Evolutionary conservation across 306 rosid species (phyloP), one percentile per base, ranked within the genome.

Genomic region (Rosa multiflora): DNA sequence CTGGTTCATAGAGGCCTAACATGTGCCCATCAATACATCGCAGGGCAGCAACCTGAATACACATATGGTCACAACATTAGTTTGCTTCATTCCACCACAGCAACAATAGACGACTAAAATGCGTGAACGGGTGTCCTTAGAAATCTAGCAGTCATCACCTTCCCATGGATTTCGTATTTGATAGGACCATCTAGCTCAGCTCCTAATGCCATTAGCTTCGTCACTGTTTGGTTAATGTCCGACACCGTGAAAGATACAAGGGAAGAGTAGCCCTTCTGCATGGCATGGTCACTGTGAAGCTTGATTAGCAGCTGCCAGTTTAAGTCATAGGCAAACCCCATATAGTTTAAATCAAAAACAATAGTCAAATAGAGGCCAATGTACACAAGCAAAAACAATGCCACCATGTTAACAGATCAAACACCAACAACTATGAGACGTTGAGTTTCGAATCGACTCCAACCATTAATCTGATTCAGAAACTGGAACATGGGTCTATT

Each of bases 141-240:
- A 62, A 71, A 58, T 71, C 21, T 18, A 11, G 37, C 64, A 58
- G 72, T 61, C 53, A 11, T 79, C 73, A 87, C 99, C 94, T 89
- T 92, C 76, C 93, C 97, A 46, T 92, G 95, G 77, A 90, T 81
- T 82, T 88, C 96, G 76, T 90, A 74, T 70, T 95, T 92, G 55
- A 95, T 92, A 52, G 97, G 88, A 48, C 96, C 97, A 69, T 95
- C 93, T 18, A 92, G 91, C 87, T 92, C 92, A 81, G 99, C 97
- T 80, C 97, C 97, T 75, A 90, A 67, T 49, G 90, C 68, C 83
- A 92, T 91, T 70, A 91, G 78, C 81, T 85, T 92, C 53, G 89
- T 79, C 49, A 88, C 90, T 20, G 89, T 77, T 78, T 75, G 89
- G 81, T 88, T 90, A 46, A 95, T 86, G 80, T 92, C 94, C 4